Evolutionary conservation across 768 basidiomycete species (phyloP), one percentile per base, ranked within the genome.

Genomic region (Boletus bicolor): DNA sequence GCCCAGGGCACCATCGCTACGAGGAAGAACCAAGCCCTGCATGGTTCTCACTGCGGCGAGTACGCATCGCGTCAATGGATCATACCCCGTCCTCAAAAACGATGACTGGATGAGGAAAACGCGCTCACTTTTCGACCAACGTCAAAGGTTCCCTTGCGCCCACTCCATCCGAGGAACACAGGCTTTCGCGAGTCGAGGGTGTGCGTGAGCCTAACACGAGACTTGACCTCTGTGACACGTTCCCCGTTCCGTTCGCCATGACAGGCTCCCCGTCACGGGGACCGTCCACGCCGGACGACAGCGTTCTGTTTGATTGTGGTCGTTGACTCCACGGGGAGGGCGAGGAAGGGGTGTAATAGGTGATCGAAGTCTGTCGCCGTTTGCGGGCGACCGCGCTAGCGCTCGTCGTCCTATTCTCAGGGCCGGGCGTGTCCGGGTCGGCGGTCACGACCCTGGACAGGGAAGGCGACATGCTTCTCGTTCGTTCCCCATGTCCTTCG

Each of bases 81-180:
- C 14, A 28, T 10, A 1, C 24, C 32, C 21, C 14, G 12, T 17
- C 35, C 47, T 48, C 47, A 7, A 2, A 37, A 38, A 15, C 21
- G 26, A 36, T 2, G 15, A 28, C 12, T 21, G 6, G n/a, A 21
- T 11, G 15, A 41, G 54, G 19, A 17, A 43, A 48, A 21, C 8
- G 34, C 5, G 78, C 83, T 56, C 65, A 91, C 88, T 83, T 87
- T 72, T 91, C 90, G 47, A 82, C 80, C 52, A 91, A 68, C 0
- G 89, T 92, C 51, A 81, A 63, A 15, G 83, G 84, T n/a, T 73
- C 73, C 21, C 66, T 65, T 34, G 69, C 65, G 44, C 46, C 65
- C 8, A 48, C 8, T 2, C 32, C 58, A 28, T 65, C 66, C 32
- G 7, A 6, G 5, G 57, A 65, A 38, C 51, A 51, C n/a, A 59